phyloP scores from a whole-genome alignment of 139 green algal genomes.

The Eudorina sp. region DNA sequence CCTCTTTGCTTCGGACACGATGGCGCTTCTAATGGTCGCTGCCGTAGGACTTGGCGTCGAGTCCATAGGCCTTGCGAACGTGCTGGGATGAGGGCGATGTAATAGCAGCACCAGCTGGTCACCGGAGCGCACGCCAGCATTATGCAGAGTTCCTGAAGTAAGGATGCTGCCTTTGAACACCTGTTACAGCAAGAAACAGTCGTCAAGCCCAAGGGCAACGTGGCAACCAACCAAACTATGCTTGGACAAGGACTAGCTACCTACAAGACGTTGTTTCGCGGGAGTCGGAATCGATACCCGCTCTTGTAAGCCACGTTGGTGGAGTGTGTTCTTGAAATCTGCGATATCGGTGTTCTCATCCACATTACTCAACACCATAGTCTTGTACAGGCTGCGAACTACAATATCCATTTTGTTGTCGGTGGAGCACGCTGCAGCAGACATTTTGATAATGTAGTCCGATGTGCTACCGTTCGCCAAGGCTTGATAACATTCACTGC shows the following conservation, averaged over 20 bases:
- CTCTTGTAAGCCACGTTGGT: background rate
- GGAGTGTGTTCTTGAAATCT: background rate
- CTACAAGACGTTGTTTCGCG: slow-evolving; percentile 15
- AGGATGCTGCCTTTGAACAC: background rate
- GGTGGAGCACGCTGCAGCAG: background rate
- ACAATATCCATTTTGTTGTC: slow-evolving; percentile 6
- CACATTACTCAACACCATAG: background rate
- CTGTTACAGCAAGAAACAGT: background rate
- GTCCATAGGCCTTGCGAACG: background rate
- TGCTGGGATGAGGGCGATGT: background rate
- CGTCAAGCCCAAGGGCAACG: background rate
- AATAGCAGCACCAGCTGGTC: slow-evolving; percentile 31
- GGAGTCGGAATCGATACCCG: background rate
- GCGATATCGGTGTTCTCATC: background rate
- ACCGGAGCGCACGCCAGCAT: background rate
- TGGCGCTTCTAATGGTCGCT: slow-evolving; percentile 11
- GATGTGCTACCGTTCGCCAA: no score
- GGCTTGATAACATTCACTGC: no score
- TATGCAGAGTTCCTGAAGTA: background rate
- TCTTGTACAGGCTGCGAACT: background rate
- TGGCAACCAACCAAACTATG: background rate
- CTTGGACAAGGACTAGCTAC: background rate
- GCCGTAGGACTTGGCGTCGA: background rate
- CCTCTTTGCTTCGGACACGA: slow-evolving; percentile 24
- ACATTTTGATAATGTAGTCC: no score